Evolutionary conservation across 176 grass and related monocot genomes (phyloP).

Genomic region (Aechmea fasciata): DNA sequence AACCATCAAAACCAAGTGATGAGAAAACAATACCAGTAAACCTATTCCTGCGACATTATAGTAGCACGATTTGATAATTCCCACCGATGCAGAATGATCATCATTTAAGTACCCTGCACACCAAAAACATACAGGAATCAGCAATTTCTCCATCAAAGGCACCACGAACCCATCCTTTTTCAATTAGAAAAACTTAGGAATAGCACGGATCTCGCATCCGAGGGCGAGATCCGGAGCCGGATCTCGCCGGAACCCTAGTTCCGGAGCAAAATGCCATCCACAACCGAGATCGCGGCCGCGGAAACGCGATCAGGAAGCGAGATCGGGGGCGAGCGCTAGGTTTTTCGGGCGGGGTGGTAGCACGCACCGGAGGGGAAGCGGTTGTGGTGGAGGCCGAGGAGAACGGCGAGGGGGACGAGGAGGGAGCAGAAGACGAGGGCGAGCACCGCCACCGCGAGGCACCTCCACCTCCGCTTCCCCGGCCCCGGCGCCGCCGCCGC

Average conservation of each 20-base stretch:
- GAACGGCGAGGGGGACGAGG: conserved; percentile 48
- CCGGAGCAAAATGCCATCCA: conserved; percentile 2
- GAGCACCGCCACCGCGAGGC: conserved; percentile 23
- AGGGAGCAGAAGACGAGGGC: conserved; percentile 44
- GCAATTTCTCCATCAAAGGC: background rate
- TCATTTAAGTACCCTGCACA: conserved; percentile 38
- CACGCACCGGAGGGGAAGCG: conserved; percentile 48
- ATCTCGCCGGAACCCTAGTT: background rate
- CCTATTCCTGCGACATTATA: background rate
- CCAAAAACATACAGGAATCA: background rate
- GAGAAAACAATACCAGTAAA: conserved; percentile 8
- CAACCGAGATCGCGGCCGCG: background rate
- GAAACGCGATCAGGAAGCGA: background rate
- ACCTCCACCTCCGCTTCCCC: conserved; percentile 50
- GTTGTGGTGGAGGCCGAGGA: conserved; percentile 56
- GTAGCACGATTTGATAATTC: background rate
- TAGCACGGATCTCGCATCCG: background rate
- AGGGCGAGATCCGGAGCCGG: background rate
- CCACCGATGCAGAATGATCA: conserved; percentile 35
- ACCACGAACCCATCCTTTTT: background rate
- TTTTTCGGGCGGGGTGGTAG: background rate
- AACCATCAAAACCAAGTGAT: conserved; percentile 4
- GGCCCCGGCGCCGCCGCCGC: background rate
- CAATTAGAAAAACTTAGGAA: no score
- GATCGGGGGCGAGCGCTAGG: conserved; percentile 17